phyloP scores from a whole-genome alignment of 2,329 filamentous ascomycete species.

The Laburnicola sp. region DNA sequence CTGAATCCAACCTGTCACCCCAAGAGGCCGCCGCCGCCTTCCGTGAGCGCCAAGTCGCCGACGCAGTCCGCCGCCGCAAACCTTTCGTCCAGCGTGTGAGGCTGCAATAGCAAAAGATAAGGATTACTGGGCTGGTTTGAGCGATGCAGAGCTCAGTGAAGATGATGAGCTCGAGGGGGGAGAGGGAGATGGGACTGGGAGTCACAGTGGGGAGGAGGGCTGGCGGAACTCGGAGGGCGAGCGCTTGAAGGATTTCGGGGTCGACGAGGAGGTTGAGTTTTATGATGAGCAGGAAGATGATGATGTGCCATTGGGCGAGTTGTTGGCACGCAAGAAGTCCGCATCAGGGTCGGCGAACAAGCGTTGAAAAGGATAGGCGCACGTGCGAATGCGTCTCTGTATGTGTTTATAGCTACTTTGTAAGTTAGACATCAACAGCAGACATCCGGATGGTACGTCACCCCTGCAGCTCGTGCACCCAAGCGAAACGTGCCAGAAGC shows the following conservation, averaged over 20 bases:
- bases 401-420: not conserved
- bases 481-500: not conserved
- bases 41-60: conserved; percentile 56
- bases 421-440: conserved; percentile 10
- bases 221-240: conserved; percentile 81
- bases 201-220: conserved; percentile 56
- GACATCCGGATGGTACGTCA: conserved; percentile 1
- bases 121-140: conserved; percentile 27
- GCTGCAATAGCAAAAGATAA: conserved; percentile 14
- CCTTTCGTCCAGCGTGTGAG: conserved; percentile 49
- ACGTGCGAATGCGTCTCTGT: not conserved
- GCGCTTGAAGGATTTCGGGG: conserved; percentile 73
- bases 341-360: conserved; percentile 1
- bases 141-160: conserved; percentile 12
- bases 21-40: conserved; percentile 57
- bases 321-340: conserved; percentile 51
- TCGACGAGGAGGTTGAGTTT: conserved; percentile 75
- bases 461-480: not conserved
- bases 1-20: conserved; percentile 42
- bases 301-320: conserved; percentile 70
- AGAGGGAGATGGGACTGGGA: conserved; percentile 17
- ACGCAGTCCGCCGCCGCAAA: conserved; percentile 49
- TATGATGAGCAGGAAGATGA: conserved; percentile 67
- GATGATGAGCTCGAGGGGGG: conserved; percentile 19
- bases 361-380: too few relatives aligned